These are phyloP conservation scores for Sutorius australiensis DNA, from an alignment of 768 basidiomycete species.

Conservation along the genomic window DNA sequence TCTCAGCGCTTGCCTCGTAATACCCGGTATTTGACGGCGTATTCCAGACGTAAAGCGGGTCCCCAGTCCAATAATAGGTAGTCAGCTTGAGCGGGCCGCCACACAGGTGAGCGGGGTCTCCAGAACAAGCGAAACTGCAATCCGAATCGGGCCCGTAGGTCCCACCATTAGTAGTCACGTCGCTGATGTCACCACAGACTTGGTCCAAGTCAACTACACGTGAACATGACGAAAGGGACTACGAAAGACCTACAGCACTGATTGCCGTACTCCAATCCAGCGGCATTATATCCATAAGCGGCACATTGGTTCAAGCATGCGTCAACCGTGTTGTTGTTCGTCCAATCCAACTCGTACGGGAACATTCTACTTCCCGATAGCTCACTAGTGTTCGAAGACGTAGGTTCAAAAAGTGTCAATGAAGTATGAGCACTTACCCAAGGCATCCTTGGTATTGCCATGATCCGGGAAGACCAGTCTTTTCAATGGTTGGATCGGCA, in stretches of 20 bases:
- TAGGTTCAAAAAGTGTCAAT: not conserved
- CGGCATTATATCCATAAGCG: constrained; percentile 66
- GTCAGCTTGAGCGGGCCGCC: constrained; percentile 54
- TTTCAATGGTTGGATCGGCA: constrained; percentile 56
- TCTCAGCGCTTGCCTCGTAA: constrained; percentile 56
- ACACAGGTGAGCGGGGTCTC: constrained; percentile 66
- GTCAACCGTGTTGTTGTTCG: constrained; percentile 58
- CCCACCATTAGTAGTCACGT: constrained; percentile 40
- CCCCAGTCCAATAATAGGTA: constrained; percentile 52
- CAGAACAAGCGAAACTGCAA: constrained; percentile 58
- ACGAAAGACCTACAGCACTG: constrained; percentile 62
- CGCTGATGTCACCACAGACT: constrained; percentile 70
- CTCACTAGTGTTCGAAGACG: constrained; percentile 43
- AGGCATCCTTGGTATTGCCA: constrained; percentile 70
- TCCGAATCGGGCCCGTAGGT: constrained; percentile 33
- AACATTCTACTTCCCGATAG: constrained; percentile 44
- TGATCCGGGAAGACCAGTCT: constrained; percentile 54
- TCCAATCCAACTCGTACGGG: constrained; percentile 56
- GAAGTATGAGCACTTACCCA: constrained; percentile 37
- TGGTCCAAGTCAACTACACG: not conserved
- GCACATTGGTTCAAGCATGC: constrained; percentile 68
- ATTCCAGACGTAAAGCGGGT: constrained; percentile 55
- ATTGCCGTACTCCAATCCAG: constrained; percentile 64
- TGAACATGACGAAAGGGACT: not conserved
- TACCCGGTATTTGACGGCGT: constrained; percentile 60